Evolutionary conservation across 192 early-diverging fungal species (phyloP).

Genomic region (Spizellomyces sp.): DNA sequence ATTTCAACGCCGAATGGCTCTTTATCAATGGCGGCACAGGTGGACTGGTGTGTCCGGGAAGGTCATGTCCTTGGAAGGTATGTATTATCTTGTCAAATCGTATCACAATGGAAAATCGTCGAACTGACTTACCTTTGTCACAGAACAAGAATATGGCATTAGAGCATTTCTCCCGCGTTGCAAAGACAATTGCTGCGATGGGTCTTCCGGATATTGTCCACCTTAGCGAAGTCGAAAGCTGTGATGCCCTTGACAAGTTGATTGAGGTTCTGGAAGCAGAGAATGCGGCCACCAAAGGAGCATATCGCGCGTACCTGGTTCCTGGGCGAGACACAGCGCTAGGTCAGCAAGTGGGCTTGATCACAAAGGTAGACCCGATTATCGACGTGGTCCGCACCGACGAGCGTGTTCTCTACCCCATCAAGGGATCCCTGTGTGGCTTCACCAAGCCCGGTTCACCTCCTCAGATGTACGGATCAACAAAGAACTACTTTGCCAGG

Average conservation of each 20-base stretch:
- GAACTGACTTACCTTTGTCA: neutral
- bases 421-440: conserved; percentile 10
- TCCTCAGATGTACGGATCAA: conserved; percentile 5
- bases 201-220: conserved; percentile 21
- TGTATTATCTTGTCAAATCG: neutral
- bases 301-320: conserved; percentile 19
- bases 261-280: conserved; percentile 12
- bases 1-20: conserved; percentile 29
- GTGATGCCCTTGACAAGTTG: conserved; percentile 14
- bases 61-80: conserved; percentile 25
- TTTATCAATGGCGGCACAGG: conserved; percentile 21
- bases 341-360: conserved; percentile 21
- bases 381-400: conserved; percentile 15
- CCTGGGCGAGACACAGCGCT: conserved; percentile 25
- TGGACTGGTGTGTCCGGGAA: conserved; percentile 14
- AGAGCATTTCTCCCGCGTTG: conserved; percentile 4
- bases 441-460: conserved; percentile 11
- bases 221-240: conserved; percentile 20
- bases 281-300: neutral
- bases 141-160: conserved; percentile 18
- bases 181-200: conserved; percentile 13
- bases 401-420: conserved; percentile 18
- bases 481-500: conserved; percentile 22
- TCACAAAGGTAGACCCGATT: conserved; percentile 18
- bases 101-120: neutral